A percentile compares a stretch with the other conserved stretches of the same genome.
Evolutionary conservation across 371 early-diverging fungal genomes (phyloP).

Genomic region (Saksenaea oblongispora): DNA sequence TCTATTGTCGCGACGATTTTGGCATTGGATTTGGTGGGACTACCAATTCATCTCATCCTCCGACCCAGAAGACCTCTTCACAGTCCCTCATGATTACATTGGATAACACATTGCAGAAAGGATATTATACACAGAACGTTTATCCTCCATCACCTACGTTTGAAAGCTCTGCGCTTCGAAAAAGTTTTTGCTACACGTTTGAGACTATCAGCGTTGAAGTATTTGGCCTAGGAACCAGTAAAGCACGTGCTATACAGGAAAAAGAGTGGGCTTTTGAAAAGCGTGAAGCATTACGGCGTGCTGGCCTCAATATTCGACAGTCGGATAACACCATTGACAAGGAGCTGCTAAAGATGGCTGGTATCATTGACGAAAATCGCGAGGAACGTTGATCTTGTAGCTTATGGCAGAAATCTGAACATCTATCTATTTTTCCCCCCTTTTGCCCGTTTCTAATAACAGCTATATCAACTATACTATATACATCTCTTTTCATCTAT

Average conservation of each 20-base stretch:
- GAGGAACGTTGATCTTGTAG: slow-evolving; percentile 22
- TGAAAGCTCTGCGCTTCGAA: slow-evolving; percentile 12
- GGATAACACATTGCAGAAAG: slow-evolving; percentile 52
- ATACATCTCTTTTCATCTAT: too few relatives aligned
- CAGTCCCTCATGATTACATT: slow-evolving; percentile 27
- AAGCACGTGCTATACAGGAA: slow-evolving; percentile 42
- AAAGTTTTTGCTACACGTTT: slow-evolving; percentile 30
- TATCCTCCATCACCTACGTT: slow-evolving; percentile 40
- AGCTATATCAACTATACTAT: neutral
- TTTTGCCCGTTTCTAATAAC: neutral
- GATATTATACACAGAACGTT: slow-evolving; percentile 44
- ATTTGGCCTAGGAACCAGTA: slow-evolving; percentile 57
- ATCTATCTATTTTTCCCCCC: neutral
- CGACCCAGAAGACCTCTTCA: neutral
- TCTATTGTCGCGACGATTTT: slow-evolving; percentile 54
- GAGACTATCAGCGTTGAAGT: slow-evolving; percentile 62
- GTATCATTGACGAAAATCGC: slow-evolving; percentile 43
- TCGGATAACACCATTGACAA: slow-evolving; percentile 47
- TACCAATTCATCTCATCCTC: slow-evolving; percentile 6
- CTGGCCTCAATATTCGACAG: slow-evolving; percentile 47
- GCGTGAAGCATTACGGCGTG: slow-evolving; percentile 48
- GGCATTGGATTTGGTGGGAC: slow-evolving; percentile 65
- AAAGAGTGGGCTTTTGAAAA: slow-evolving; percentile 64
- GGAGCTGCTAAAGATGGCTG: slow-evolving; percentile 49
- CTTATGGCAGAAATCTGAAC: neutral